Percentiles rank a stretch among this genome's conserved stretches.
Evolutionary conservation across 75 land plant species (phyloP).

Genomic region (Isoetes taiwanensis): DNA sequence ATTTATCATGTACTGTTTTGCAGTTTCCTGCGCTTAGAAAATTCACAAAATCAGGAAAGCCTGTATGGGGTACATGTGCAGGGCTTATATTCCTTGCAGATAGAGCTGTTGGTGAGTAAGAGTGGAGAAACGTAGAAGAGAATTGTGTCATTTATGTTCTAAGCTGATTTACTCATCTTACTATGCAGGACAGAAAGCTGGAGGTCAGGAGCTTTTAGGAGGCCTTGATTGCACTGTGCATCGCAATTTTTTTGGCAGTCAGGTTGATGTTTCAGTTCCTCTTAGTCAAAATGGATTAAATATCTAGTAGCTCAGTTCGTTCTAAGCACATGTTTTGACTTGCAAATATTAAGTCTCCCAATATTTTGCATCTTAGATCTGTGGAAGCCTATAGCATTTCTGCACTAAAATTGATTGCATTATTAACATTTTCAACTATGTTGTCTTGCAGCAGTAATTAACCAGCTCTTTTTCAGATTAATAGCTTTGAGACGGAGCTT

Average conservation of each 20-base stretch:
- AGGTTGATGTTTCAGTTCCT: slow-evolving; percentile 33
- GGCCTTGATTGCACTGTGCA: slow-evolving; percentile 92
- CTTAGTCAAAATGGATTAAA: no score
- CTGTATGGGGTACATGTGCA: slow-evolving; percentile 98
- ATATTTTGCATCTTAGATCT: no score
- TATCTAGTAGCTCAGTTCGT: no score
- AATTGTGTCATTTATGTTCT: slow-evolving; percentile 4
- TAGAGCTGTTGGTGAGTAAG: slow-evolving; percentile 58
- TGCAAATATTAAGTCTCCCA: no score
- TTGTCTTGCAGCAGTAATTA: no score
- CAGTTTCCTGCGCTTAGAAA: slow-evolving; percentile 90
- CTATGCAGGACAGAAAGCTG: slow-evolving; percentile 67
- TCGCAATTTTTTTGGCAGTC: slow-evolving; percentile 92
- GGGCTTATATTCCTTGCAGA: slow-evolving; percentile 94
- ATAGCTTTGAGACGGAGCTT: slow-evolving; percentile 87
- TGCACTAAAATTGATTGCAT: no score
- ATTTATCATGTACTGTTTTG: not conserved
- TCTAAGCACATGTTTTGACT: no score
- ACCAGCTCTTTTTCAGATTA: no score
- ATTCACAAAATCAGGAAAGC: slow-evolving; percentile 67
- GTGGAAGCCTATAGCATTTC: no score
- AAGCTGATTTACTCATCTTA: not conserved
- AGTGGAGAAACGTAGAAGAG: not conserved
- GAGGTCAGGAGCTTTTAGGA: slow-evolving; percentile 89
- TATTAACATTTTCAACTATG: no score